These are phyloP conservation scores for Coemansia asiatica DNA, from an alignment of 192 early-diverging fungal species.

Conservation along the genomic window DNA sequence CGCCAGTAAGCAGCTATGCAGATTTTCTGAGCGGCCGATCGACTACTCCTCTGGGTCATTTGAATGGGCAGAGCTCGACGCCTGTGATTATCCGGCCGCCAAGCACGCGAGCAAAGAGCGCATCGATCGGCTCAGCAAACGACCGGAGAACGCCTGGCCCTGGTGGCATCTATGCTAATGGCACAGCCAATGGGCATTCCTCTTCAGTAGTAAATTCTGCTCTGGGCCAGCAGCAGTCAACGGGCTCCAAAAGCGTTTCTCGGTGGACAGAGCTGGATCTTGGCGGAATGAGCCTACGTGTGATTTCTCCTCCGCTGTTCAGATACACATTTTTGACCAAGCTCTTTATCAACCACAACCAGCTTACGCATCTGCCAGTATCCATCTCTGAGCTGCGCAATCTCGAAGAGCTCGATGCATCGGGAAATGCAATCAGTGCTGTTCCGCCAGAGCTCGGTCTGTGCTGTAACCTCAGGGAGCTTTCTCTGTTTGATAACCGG, in stretches of 20 bases:
- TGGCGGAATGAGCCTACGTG: conserved; percentile 93
- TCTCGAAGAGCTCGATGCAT: conserved; percentile 79
- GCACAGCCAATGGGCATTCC: conserved; percentile 14
- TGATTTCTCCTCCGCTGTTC: conserved; percentile 74
- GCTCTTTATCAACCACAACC: conserved; percentile 96
- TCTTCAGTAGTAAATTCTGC: not conserved
- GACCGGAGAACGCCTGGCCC: conserved; percentile 42
- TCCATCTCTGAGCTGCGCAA: conserved; percentile 66
- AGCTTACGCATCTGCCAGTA: conserved; percentile 71
- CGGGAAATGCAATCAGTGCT: conserved; percentile 80
- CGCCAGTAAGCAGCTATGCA: conserved; percentile 52
- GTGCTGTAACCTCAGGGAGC: conserved; percentile 75
- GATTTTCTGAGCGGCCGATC: conserved; percentile 50
- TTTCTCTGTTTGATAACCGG: conserved; percentile 89
- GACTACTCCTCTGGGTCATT: conserved; percentile 47
- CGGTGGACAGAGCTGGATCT: conserved; percentile 89
- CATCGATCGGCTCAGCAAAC: conserved; percentile 41
- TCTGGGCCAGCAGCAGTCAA: conserved; percentile 12
- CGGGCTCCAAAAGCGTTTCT: conserved; percentile 17
- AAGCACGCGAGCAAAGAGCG: conserved; percentile 51
- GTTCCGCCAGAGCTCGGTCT: conserved; percentile 90
- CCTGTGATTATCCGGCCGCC: conserved; percentile 49
- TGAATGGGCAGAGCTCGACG: conserved; percentile 42
- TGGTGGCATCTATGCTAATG: conserved; percentile 20
- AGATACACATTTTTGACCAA: conserved; percentile 83